phyloP scores from a whole-genome alignment of 768 basidiomycete species.

The Macrocybe gigantea region DNA sequence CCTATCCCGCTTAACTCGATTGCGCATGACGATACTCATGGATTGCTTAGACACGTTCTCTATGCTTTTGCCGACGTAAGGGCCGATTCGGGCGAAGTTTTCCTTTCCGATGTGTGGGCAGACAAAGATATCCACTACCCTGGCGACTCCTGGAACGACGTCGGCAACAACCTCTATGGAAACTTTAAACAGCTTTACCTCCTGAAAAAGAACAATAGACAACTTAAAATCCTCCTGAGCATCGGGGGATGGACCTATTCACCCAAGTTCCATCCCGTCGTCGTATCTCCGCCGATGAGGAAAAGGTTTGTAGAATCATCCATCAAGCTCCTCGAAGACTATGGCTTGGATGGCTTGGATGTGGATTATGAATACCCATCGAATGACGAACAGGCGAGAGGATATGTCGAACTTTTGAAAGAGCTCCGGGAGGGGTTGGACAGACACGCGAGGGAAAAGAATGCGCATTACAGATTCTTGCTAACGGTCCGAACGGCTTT shows the following conservation, averaged over 20 bases:
- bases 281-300: constrained; percentile 56
- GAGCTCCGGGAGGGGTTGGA: constrained; percentile 76
- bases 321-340: constrained; percentile 80
- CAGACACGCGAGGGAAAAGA: constrained; percentile 54
- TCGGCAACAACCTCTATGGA: constrained; percentile 87
- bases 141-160: constrained; percentile 92
- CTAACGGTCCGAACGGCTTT: constrained; percentile 53
- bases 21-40: constrained; percentile 5
- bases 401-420: constrained; percentile 77
- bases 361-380: constrained; percentile 92
- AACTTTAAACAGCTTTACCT: constrained; percentile 93
- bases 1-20: not conserved
- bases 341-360: constrained; percentile 89
- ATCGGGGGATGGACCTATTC: constrained; percentile 98
- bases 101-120: constrained; percentile 87
- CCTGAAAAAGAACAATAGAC: constrained; percentile 81
- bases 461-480: constrained; percentile 57
- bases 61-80: constrained; percentile 92
- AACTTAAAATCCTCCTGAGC: constrained; percentile 74
- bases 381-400: constrained; percentile 68
- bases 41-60: constrained; percentile 63
- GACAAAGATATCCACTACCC: constrained; percentile 97
- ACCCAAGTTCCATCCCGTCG: constrained; percentile 78
- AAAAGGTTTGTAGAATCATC: constrained; percentile 77
- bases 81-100: constrained; percentile 79